Evolutionary conservation across 2,329 filamentous ascomycete genomes (phyloP), one percentile per base, ranked within the genome.

Genomic region (Ascochyta pisi): DNA sequence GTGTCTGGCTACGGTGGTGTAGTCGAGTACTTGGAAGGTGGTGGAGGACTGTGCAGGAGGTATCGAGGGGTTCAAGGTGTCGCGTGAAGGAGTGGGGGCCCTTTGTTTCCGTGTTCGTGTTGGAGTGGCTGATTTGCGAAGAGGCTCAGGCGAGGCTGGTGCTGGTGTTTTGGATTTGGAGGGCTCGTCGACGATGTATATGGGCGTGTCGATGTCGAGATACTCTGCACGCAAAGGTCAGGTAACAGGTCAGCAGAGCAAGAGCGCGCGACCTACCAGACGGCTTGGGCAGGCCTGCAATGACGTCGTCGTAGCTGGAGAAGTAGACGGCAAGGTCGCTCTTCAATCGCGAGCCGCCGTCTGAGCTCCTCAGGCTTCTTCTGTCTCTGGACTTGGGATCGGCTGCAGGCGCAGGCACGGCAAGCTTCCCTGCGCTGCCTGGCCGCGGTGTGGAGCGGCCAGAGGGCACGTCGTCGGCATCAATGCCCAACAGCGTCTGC

Each of bases 301-400:
- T 92, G 64, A 97, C 86, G 73, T 96, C 91, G 76, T 97, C 93
- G 76, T 96, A 98, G 70, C 96, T 93, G 48, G 90, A 88, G 71
- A 98, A 97, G 78, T 96, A 98, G 43, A 87, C 85, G 34, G 92
- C 89, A 58, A 98, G 83, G 71, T 97, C 93, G 77, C 92, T 97
- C 82, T 96, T 96, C 78, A 92, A 89, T 65, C 91, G 84, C 47
- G 89, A 89, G 10, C 89, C 90, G 68, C 84, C 84, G 72, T 96
- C 92, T 69, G 96, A 90, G 48, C 92, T 96, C 60, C 94, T 86
- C 73, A 97, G 80, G 72, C 92, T 94, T 69, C 93, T 80, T 74
- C 85, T 89, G 64, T 90, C 88, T 58, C 86, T 61, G 24, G 58
- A 54, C 45, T 33, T 54, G 50, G 50, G 59, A 57, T 52, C 48